Conservation (phyloP, 2,329 filamentous ascomycete species). For the Dichotomopilus funicola region DNA sequence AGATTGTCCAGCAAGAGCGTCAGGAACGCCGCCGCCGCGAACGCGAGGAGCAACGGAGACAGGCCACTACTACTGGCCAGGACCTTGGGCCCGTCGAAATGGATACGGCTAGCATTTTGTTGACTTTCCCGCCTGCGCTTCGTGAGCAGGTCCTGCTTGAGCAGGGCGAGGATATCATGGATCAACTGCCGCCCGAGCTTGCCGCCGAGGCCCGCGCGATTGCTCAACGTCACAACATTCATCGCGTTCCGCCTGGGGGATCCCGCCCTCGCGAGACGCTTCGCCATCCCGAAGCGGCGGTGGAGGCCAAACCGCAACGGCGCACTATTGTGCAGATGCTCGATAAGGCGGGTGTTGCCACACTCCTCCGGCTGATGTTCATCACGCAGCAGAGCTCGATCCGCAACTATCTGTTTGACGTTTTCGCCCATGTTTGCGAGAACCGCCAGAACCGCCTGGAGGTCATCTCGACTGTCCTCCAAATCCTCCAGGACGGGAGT, state of each 20-base stretch:
- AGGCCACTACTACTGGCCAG: slow-evolving; percentile 52
- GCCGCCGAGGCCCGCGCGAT: slow-evolving; percentile 78
- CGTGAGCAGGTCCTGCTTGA: slow-evolving; percentile 85
- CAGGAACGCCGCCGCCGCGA: slow-evolving; percentile 82
- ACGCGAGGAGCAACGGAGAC: slow-evolving; percentile 71
- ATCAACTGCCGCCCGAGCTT: slow-evolving; percentile 76
- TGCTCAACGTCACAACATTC: slow-evolving; percentile 33
- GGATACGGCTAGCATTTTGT: slow-evolving; percentile 86
- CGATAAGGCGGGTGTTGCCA: slow-evolving; percentile 91
- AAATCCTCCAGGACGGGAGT: slow-evolving; percentile 92
- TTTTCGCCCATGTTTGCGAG: slow-evolving; percentile 86
- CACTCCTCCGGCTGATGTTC: slow-evolving; percentile 97
- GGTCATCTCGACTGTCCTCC: slow-evolving; percentile 84
- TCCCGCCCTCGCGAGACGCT: slow-evolving; percentile 13
- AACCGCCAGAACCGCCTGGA: slow-evolving; percentile 95
- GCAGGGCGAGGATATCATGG: slow-evolving; percentile 81
- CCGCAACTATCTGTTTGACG: slow-evolving; percentile 73
- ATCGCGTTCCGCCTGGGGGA: slow-evolving; percentile 22
- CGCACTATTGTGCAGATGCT: slow-evolving; percentile 91
- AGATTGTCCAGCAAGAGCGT: slow-evolving; percentile 85
- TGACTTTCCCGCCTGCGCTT: slow-evolving; percentile 78
- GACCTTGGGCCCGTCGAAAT: slow-evolving; percentile 56
- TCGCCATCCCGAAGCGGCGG: slow-evolving; percentile 25
- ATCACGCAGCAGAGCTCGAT: slow-evolving; percentile 86
- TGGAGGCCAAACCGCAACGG: slow-evolving; percentile 60